Evolutionary conservation across 2,329 filamentous ascomycete species (phyloP).

Genomic region (Microsporum ferrugineum): DNA sequence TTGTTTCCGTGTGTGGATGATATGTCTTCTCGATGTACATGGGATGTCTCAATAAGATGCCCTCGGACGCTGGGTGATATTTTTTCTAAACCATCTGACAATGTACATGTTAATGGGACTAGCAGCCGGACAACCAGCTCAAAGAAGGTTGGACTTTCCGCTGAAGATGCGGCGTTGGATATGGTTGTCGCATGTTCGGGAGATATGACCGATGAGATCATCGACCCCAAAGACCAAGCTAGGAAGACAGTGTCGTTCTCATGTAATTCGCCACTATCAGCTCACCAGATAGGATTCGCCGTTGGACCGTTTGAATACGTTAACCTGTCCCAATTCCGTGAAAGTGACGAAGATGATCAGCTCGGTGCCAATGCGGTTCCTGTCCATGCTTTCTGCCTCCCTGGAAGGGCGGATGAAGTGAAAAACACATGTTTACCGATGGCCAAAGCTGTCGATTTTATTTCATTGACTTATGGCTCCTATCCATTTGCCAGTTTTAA

Average conservation of each 20-base stretch:
- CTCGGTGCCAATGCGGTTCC: slow-evolving; percentile 79
- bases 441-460: slow-evolving; percentile 76
- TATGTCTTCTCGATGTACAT: slow-evolving; percentile 65
- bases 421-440: slow-evolving; percentile 78
- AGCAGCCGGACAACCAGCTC: slow-evolving; percentile 22
- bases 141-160: slow-evolving; percentile 38
- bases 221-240: slow-evolving; percentile 62
- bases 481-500: slow-evolving; percentile 92
- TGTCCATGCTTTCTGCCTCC: slow-evolving; percentile 83
- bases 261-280: slow-evolving; percentile 61
- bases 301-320: slow-evolving; percentile 92
- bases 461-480: slow-evolving; percentile 74
- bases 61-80: slow-evolving; percentile 77
- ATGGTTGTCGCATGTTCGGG: slow-evolving; percentile 87
- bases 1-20: slow-evolving; percentile 93
- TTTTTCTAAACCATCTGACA: slow-evolving; percentile 29
- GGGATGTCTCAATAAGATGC: slow-evolving; percentile 79
- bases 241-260: slow-evolving; percentile 84
- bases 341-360: slow-evolving; percentile 83
- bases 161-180: slow-evolving; percentile 78
- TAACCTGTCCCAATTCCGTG: slow-evolving; percentile 76
- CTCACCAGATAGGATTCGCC: slow-evolving; percentile 85
- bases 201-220: slow-evolving; percentile 70
- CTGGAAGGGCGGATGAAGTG: slow-evolving; percentile 68
- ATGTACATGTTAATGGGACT: slow-evolving; percentile 12